Percentiles rank a stretch among this genome's conserved stretches.
Evolutionary conservation across 306 rosid species (phyloP).

Genomic region (Cicer yamashitae): DNA sequence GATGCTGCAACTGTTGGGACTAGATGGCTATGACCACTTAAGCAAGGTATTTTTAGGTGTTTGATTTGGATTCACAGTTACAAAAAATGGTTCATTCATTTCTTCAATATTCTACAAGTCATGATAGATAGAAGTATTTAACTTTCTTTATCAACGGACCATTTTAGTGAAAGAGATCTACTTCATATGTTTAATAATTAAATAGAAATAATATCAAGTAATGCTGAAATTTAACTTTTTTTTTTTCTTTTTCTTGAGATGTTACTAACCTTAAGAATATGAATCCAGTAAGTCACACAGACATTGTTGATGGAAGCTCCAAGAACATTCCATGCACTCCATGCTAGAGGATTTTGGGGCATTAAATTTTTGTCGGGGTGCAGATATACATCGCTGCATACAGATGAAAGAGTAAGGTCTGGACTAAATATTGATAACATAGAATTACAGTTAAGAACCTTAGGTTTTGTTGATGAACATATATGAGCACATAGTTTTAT

Average conservation of each 20-base stretch:
- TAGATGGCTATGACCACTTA: slow-evolving; percentile 78
- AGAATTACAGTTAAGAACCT: too few species aligned
- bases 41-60: slow-evolving; percentile 68
- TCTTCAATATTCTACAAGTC: slow-evolving; percentile 73
- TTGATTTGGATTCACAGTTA: slow-evolving; percentile 79
- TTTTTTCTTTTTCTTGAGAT: not conserved
- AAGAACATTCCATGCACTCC: slow-evolving; percentile 96
- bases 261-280: slow-evolving; percentile 76
- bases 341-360: slow-evolving; percentile 91
- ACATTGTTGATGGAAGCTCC: slow-evolving; percentile 64
- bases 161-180: too few species aligned
- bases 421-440: too few species aligned
- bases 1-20: slow-evolving; percentile 79
- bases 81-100: slow-evolving; percentile 64
- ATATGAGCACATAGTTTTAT: too few species aligned
- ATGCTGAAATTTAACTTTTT: not conserved
- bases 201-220: not conserved
- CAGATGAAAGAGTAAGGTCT: slow-evolving; percentile 42
- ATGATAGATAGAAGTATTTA: slow-evolving; percentile 14
- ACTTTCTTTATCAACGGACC: not conserved
- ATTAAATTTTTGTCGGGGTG: slow-evolving; percentile 85
- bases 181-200: too few species aligned
- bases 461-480: too few species aligned
- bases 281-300: slow-evolving; percentile 89
- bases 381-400: slow-evolving; percentile 88